Base-by-base conservation (phyloP, 441 rosid species). In the Omphalea diandra region DNA sequence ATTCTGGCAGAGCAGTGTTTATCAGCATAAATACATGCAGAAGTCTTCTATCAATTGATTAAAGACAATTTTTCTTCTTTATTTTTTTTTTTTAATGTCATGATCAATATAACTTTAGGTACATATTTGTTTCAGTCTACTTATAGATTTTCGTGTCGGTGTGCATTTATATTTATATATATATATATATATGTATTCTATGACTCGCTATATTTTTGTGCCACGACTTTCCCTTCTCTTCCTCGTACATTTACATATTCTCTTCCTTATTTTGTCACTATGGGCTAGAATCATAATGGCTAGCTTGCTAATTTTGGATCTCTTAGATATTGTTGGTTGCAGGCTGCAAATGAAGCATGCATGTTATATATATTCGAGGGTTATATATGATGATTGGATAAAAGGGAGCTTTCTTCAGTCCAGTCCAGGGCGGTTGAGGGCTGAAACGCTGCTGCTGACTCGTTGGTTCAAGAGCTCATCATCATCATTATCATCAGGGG, bases 391-490 rank as follows among this genome's bases (percentile, higher is more conserved):
- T 2, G 50, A 43, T 36, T 36, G n/a, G n/a, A n/a, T n/a, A 43
- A 33, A 53, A 73, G 68, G 77, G 82, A 81, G 82, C 78, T 74
- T 81, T 74, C 83, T 76, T 82, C 84, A 77, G 85, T 80, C 85
- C 82, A 80, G 76, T 70, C 44, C 82, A 68, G 22, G 82, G 69
- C 77, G 68, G 76, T 27, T 35, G 46, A 63, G 26, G 60, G 74
- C 75, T 33, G 54, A 62, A 60, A 70, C 76, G 27, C 61, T 81
- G 87, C 85, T 75, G 72, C 85, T 70, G 81, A 75, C 27, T 81
- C 85, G 82, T 81, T 78, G 83, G 76, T 55, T 77, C 87, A 80
- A 50, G 71, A 81, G 60, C 76, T 44, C 79, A 81, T 75, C 82
- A 35, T 71, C 27, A 58, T 49, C 29, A 14, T 5, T 2, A 14